Percentiles rank a stretch among this genome's conserved stretches.
Conservation (phyloP, 2,329 filamentous ascomycete genomes). For the Talaromyces sp. region DNA sequence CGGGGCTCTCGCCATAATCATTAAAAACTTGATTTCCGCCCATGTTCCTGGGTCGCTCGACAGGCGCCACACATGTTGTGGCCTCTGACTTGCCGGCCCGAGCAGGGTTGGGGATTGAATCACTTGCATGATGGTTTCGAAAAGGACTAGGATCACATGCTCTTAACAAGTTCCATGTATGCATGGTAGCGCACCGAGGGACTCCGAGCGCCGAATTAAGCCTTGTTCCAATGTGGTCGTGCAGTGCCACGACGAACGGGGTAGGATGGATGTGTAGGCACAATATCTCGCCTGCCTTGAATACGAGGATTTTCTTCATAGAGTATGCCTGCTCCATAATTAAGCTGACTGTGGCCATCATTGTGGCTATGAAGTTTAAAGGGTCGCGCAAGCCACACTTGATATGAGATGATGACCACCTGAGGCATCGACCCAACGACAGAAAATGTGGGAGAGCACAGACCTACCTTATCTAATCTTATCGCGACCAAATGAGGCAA, state of each 20-base stretch:
- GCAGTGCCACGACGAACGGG: neutral
- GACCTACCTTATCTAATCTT: neutral
- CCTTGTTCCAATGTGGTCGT: neutral
- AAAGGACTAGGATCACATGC: neutral
- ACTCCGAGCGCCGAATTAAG: neutral
- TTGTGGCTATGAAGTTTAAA: neutral
- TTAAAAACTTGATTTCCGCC: neutral
- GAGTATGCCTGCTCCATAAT: neutral
- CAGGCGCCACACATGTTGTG: neutral
- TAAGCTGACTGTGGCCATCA: neutral
- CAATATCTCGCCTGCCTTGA: neutral
- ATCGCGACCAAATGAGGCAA: neutral
- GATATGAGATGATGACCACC: neutral
- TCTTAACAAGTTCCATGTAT: neutral
- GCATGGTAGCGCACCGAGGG: neutral
- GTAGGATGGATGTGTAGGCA: neutral
- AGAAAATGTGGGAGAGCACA: neutral
- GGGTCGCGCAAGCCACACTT: neutral
- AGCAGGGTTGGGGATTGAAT: neutral
- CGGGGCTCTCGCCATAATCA: neutral
- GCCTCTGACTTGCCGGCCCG: neutral
- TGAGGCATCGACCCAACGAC: neutral
- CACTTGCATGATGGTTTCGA: neutral
- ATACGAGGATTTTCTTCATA: neutral
- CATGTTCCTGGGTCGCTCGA: neutral